phyloP scores from a whole-genome alignment of 768 basidiomycete species.

The Paxillus involutus region DNA sequence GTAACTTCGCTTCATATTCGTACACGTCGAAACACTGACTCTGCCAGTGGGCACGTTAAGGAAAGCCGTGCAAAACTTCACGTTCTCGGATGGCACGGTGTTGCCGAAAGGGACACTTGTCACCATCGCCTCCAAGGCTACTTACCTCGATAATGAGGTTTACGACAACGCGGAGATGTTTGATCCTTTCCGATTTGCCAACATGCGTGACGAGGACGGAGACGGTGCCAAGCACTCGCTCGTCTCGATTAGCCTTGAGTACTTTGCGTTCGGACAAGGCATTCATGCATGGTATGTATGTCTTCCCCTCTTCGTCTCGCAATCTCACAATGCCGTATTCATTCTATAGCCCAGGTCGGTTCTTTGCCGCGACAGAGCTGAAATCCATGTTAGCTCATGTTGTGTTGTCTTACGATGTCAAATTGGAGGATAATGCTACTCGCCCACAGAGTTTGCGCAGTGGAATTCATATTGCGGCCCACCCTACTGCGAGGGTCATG shows the following conservation, averaged over 20 bases:
- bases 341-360: slow-evolving; percentile 26
- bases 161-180: slow-evolving; percentile 39
- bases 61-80: slow-evolving; percentile 31
- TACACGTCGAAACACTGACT: not conserved
- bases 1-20: slow-evolving; percentile 14
- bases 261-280: slow-evolving; percentile 38
- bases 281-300: slow-evolving; percentile 27
- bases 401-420: slow-evolving; percentile 23
- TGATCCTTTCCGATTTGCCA: slow-evolving; percentile 49
- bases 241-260: slow-evolving; percentile 33
- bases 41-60: slow-evolving; percentile 30
- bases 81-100: slow-evolving; percentile 38
- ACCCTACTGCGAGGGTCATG: slow-evolving; percentile 2
- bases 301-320: not conserved
- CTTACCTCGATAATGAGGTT: slow-evolving; percentile 15
- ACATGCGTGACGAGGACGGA: slow-evolving; percentile 29
- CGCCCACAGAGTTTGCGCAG: not conserved
- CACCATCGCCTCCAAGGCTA: slow-evolving; percentile 16
- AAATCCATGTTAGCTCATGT: slow-evolving; percentile 46
- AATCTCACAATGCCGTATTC: slow-evolving; percentile 19
- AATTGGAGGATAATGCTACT: not conserved
- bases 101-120: slow-evolving; percentile 35
- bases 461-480: not conserved
- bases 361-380: slow-evolving; percentile 40
- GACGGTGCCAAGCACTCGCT: slow-evolving; percentile 35